Percentiles rank a stretch among this genome's conserved stretches.
Conservation (phyloP, 1,284 basidiomycete genomes). For the Vanrija sp. region DNA sequence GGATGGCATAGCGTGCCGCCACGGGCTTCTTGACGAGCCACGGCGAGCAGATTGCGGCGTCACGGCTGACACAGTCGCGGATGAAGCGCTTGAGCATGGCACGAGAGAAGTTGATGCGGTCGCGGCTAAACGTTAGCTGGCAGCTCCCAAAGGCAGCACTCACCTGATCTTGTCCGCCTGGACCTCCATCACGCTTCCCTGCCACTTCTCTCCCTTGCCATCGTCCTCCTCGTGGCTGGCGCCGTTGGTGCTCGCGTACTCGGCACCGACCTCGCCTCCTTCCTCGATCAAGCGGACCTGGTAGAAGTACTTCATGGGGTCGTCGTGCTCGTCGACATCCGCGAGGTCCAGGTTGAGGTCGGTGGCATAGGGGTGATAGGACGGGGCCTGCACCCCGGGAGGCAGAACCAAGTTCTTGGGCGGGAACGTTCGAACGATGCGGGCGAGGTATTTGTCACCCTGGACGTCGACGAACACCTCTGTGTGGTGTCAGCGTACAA, state of each 20-base stretch:
- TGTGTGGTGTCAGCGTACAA: slow-evolving; percentile 45
- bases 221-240: slow-evolving; percentile 47
- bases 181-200: slow-evolving; percentile 72
- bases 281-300: slow-evolving; percentile 66
- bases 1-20: slow-evolving; percentile 76
- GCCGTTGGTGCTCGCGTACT: slow-evolving; percentile 21
- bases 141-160: slow-evolving; percentile 21
- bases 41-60: slow-evolving; percentile 83
- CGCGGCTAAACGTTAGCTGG: slow-evolving; percentile 59
- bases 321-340: slow-evolving; percentile 67
- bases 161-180: slow-evolving; percentile 74
- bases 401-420: slow-evolving; percentile 55
- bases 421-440: slow-evolving; percentile 37
- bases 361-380: slow-evolving; percentile 59
- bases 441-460: slow-evolving; percentile 65
- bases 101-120: slow-evolving; percentile 91
- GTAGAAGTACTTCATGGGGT: slow-evolving; percentile 80
- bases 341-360: slow-evolving; percentile 72
- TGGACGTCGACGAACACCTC: slow-evolving; percentile 77
- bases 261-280: slow-evolving; percentile 23
- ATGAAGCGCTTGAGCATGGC: slow-evolving; percentile 94
- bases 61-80: slow-evolving; percentile 85
- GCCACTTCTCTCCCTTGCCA: slow-evolving; percentile 43
- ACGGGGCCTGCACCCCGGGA: slow-evolving; percentile 6
- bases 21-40: slow-evolving; percentile 88